Evolutionary conservation across 1,139 yeast species (phyloP).

Genomic region (Yamadazyma oceani): DNA sequence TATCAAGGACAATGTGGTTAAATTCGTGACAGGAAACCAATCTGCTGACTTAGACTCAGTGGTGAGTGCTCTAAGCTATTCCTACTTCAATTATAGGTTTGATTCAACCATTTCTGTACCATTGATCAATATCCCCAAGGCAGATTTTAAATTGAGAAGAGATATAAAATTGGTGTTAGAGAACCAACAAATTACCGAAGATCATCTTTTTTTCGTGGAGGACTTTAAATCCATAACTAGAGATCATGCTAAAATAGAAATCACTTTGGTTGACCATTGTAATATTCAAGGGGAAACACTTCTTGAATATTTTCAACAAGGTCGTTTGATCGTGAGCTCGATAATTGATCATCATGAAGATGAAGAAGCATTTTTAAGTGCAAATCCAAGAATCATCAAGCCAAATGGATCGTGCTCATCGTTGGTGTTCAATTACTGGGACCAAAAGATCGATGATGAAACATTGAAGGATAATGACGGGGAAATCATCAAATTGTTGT

Average conservation of each 20-base stretch:
- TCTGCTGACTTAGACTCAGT: constrained; percentile 87
- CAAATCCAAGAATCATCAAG: constrained; percentile 59
- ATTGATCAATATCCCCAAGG: constrained; percentile 65
- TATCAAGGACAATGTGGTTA: constrained; percentile 19
- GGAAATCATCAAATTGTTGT: constrained; percentile 49
- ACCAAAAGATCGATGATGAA: constrained; percentile 20
- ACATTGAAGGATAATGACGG: constrained; percentile 19
- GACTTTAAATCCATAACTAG: constrained; percentile 40
- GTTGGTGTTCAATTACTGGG: constrained; percentile 67
- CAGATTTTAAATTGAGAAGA: constrained; percentile 65
- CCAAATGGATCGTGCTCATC: constrained; percentile 78
- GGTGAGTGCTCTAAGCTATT: constrained; percentile 67
- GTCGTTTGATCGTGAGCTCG: constrained; percentile 44
- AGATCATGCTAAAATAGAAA: constrained; percentile 23
- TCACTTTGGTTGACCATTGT: constrained; percentile 83
- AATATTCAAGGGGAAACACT: constrained; percentile 53
- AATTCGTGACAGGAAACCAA: constrained; percentile 80
- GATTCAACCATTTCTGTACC: constrained; percentile 48
- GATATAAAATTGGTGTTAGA: constrained; percentile 63
- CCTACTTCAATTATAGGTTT: constrained; percentile 49
- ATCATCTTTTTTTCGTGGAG: constrained; percentile 61
- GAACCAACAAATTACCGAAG: constrained; percentile 46
- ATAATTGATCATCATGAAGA: constrained; percentile 90
- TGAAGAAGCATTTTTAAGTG: constrained; percentile 48
- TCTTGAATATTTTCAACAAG: constrained; percentile 23